A percentile compares a stretch with the other conserved stretches of the same genome.
These are phyloP conservation scores for Ustanciosporium gigantosporum DNA, from an alignment of 1,284 basidiomycete genomes.

Conservation along the genomic window DNA sequence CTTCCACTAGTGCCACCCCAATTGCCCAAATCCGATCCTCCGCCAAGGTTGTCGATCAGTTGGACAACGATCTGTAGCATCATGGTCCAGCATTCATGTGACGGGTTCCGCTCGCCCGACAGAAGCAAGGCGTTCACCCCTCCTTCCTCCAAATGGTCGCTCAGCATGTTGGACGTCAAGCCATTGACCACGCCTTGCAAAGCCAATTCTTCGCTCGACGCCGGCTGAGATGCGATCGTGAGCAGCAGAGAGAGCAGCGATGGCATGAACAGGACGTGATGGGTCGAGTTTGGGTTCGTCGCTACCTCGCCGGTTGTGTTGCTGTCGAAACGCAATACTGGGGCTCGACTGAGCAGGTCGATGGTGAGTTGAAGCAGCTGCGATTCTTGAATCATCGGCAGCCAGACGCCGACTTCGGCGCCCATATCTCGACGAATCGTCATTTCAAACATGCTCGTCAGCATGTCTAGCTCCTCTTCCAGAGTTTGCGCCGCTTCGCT, in stretches of 20 bases:
- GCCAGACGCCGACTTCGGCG: slow-evolving; percentile 75
- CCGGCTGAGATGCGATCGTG: slow-evolving; percentile 75
- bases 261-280: slow-evolving; percentile 30
- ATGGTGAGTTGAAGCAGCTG: slow-evolving; percentile 78
- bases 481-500: slow-evolving; percentile 65
- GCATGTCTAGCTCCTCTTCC: slow-evolving; percentile 77
- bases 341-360: slow-evolving; percentile 72
- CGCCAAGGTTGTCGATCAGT: slow-evolving; percentile 68
- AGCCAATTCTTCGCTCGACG: slow-evolving; percentile 81
- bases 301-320: slow-evolving; percentile 6
- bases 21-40: slow-evolving; percentile 14
- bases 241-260: slow-evolving; percentile 81
- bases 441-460: slow-evolving; percentile 80
- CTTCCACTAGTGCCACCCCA: slow-evolving; percentile 67
- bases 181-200: slow-evolving; percentile 79
- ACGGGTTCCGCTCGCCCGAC: slow-evolving; percentile 73
- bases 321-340: slow-evolving; percentile 24
- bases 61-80: slow-evolving; percentile 81
- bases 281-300: slow-evolving; percentile 21
- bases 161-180: slow-evolving; percentile 81
- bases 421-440: slow-evolving; percentile 69
- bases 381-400: slow-evolving; percentile 77
- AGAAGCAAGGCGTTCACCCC: slow-evolving; percentile 72
- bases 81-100: slow-evolving; percentile 78
- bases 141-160: slow-evolving; percentile 73